A percentile compares a stretch with the other conserved stretches of the same genome.
Conservation (phyloP, 2,329 filamentous ascomycete species). For the Sporothrix curviconia region DNA sequence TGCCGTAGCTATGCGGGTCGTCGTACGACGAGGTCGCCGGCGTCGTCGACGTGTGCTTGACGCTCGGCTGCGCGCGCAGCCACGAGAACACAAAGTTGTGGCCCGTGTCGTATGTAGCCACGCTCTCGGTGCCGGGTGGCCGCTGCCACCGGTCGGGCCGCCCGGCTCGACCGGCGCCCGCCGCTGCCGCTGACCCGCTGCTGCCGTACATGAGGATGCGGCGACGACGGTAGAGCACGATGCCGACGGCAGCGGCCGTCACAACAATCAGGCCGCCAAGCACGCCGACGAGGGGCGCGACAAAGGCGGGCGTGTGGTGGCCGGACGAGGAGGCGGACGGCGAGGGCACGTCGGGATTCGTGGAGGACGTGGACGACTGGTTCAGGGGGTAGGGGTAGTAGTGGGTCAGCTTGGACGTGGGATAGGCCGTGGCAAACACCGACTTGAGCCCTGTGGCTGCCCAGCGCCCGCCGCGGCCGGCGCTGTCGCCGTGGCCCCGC, state of each 20-base stretch:
- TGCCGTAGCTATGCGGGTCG: background rate
- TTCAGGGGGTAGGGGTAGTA: conserved; percentile 54
- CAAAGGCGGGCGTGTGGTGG: conserved; percentile 46
- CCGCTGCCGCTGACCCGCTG: background rate
- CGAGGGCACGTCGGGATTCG: conserved; percentile 22
- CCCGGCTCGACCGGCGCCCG: conserved; percentile 20
- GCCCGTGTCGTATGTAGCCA: conserved; percentile 40
- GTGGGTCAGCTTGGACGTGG: conserved; percentile 47
- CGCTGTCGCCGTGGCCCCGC: conserved; percentile 62
- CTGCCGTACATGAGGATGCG: conserved; percentile 29
- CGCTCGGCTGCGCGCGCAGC: conserved; percentile 40
- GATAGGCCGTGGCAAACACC: conserved; percentile 52
- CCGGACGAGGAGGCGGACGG: conserved; percentile 16
- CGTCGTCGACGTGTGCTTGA: conserved; percentile 41
- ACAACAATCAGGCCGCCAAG: conserved; percentile 53
- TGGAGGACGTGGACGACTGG: conserved; percentile 16
- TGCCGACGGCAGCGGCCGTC: conserved; percentile 42
- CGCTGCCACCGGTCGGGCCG: background rate
- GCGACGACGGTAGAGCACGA: conserved; percentile 48
- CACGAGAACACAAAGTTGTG: conserved; percentile 45
- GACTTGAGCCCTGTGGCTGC: conserved; percentile 38
- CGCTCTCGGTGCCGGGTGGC: conserved; percentile 27
- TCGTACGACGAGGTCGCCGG: conserved; percentile 33
- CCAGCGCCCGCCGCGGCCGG: conserved; percentile 54
- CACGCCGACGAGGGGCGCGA: conserved; percentile 56